Conservation (phyloP, 2,329 filamentous ascomycete species). For the Emydomyces testavorans region DNA sequence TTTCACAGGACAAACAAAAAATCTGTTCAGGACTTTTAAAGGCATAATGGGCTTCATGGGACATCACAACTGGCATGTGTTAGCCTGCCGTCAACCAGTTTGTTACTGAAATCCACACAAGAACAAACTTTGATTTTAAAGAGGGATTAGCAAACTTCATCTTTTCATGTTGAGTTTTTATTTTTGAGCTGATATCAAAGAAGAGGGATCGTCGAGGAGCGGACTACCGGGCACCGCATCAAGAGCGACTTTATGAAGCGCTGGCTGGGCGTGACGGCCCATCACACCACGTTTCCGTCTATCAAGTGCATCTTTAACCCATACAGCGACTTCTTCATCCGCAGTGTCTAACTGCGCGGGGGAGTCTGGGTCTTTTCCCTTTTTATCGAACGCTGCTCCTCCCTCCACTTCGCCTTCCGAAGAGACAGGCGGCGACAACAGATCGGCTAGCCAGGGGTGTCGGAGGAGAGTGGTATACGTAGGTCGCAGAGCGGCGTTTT, state of each 20-base stretch:
- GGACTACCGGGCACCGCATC: constrained; percentile 50
- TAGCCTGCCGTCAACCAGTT: not conserved
- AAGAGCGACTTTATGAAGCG: constrained; percentile 75
- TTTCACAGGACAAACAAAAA: not conserved
- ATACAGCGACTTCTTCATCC: constrained; percentile 73
- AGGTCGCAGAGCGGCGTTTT: constrained; percentile 83
- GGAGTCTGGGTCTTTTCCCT: constrained; percentile 4
- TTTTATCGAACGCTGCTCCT: constrained; percentile 33
- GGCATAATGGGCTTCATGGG: not conserved
- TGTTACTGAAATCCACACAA: not conserved
- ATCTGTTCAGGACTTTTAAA: not conserved
- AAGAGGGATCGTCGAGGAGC: constrained; percentile 22
- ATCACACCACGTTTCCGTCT: constrained; percentile 50
- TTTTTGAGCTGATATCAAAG: not conserved
- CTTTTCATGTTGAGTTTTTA: not conserved
- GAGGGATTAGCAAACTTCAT: not conserved
- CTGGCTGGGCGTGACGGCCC: constrained; percentile 54
- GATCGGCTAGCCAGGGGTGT: constrained; percentile 71
- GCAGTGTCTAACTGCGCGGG: constrained; percentile 36
- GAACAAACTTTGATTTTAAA: too few relatives aligned
- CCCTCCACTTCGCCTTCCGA: constrained; percentile 50
- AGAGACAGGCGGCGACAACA: constrained; percentile 67
- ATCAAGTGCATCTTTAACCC: constrained; percentile 65
- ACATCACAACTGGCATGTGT: constrained; percentile 1
- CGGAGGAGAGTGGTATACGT: constrained; percentile 81